Evolutionary conservation across 352 stramenopile species (phyloP), one percentile per base, ranked within the genome.

Genomic region (Lagenidium sp.): DNA sequence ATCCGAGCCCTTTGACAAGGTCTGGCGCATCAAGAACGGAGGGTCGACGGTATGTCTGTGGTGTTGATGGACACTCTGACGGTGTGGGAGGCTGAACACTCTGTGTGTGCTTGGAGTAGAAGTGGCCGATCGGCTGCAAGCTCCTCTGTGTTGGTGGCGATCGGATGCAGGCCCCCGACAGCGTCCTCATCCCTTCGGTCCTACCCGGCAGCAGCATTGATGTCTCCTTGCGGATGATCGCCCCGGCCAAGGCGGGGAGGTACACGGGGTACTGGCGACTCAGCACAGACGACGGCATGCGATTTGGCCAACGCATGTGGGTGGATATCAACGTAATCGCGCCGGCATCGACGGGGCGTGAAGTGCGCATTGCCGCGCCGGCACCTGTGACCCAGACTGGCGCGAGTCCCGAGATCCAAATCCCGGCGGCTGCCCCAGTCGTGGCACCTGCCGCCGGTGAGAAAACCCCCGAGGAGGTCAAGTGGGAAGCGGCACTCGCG

Each of bases 211-310:
- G 75, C 47, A 68, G 69, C 1, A 87, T 86, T 31, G 79, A 88
- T 35, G 60, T 91, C 24, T 88, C 77, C 10, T 43, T 91, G 22
- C 70, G 71, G 40, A 85, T 91, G 75, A 53, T 73, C 8, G 69
- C 79, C 1, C 79, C 79, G 4, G 28, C 58, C 0, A 67, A 76
- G 36, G 45, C 73, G 40, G 75, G 79, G 5, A 78, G 84, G 3
- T 94, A 93, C 67, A 92, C 84, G 23, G 78, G 82, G 23, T 94
- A 94, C 62, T 95, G 83, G 78, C 82, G 84, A n/a, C 54, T 95
- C 23, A 80, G 71, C 42, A 87, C 73, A 4, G 57, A 76, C 4
- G 72, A 89, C 16, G 79, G 78, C 41, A 85, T 77, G 20, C 76
- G 78, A 36, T 95, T 95, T 47, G 84, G 84, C 0, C 82, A 95